These are phyloP conservation scores for Pseudocercospora fuligena DNA, from an alignment of 2,329 filamentous ascomycete species.

Conservation along the genomic window DNA sequence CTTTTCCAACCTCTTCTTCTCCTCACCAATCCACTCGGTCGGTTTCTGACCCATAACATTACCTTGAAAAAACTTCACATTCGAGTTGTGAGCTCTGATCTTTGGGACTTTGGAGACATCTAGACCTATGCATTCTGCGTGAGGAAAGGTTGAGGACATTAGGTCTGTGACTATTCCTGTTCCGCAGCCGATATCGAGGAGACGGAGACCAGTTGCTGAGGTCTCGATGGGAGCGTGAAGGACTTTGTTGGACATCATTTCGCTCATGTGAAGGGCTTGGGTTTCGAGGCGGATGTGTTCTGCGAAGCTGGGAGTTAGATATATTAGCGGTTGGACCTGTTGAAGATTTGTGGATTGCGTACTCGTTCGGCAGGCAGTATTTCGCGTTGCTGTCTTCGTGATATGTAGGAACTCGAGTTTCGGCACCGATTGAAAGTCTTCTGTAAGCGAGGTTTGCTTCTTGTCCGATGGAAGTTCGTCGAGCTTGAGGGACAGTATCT, in stretches of 20 bases:
- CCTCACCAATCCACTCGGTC: conserved; percentile 11
- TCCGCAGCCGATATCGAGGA: conserved; percentile 34
- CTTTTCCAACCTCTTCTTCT: neutral
- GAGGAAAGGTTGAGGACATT: conserved; percentile 23
- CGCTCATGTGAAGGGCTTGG: conserved; percentile 26
- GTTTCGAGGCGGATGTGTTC: conserved; percentile 32
- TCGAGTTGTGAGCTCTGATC: conserved; percentile 7
- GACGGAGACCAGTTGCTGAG: neutral
- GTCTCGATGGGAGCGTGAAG: conserved; percentile 18
- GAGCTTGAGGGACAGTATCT: neutral
- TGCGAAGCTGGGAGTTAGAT: neutral
- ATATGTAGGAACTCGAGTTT: conserved; percentile 6
- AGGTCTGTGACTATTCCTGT: conserved; percentile 36
- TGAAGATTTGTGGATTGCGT: neutral
- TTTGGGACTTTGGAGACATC: conserved; percentile 37
- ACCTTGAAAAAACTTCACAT: conserved; percentile 24
- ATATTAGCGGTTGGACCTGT: neutral
- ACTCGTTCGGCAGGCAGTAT: conserved; percentile 17
- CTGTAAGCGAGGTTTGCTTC: conserved; percentile 3
- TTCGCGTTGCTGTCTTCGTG: conserved; percentile 12
- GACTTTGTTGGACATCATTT: conserved; percentile 28
- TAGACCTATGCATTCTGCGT: conserved; percentile 42
- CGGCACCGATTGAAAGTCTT: neutral
- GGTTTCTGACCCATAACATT: conserved; percentile 15
- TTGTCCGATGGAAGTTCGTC: neutral